Base-by-base conservation (phyloP, 2,329 filamentous ascomycete genomes). In the Monascus ruber region DNA sequence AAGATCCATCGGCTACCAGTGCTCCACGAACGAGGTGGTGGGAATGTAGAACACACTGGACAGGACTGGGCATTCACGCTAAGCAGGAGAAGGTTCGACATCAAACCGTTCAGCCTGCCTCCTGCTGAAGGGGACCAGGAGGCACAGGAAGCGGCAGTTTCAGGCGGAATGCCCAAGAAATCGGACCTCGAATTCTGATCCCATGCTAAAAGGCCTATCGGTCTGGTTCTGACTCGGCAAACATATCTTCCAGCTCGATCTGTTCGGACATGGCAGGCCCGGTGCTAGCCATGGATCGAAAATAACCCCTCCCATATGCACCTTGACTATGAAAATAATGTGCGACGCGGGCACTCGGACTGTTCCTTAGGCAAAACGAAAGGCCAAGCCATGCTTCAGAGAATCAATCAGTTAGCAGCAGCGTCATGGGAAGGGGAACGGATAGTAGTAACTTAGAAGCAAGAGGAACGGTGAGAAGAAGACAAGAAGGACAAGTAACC, bases 41-140 rank as follows among this genome's bases (percentile, higher is more conserved):
- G 85, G 9, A 81, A 78, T 6, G 73, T 75, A 31, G 76, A 76
- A 42, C 79, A 78, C 45, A 73, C 81, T 39, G 79, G 84, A 24
- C 85, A 94, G 54, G 87, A 95, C 62, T 74, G 94, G 62, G 87
- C 87, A 4, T 98, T 98, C 60, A 88, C 80, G 44, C 65, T 98
- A 37, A 94, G 86, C 59, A 73, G 85, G 52, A 80, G 76, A 51
- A 88, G 85, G 37, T 78, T 98, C 48, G 75, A 85, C 31, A 86
- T 98, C 47, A 84, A 81, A 52, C 86, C 87, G 0, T 95, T 87
- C 62, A 91, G 83, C 57, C 69, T 98, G 33, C 91, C 91, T 25
- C 91, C 91, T 0, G 70, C 89, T 32, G 84, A 87, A 39, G 85
- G 83, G 2, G 85, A 87, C 47, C 74, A 65, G 33, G 76, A 77